Conservation (phyloP, 75 land plant species). For the Pinus albicaulis region DNA sequence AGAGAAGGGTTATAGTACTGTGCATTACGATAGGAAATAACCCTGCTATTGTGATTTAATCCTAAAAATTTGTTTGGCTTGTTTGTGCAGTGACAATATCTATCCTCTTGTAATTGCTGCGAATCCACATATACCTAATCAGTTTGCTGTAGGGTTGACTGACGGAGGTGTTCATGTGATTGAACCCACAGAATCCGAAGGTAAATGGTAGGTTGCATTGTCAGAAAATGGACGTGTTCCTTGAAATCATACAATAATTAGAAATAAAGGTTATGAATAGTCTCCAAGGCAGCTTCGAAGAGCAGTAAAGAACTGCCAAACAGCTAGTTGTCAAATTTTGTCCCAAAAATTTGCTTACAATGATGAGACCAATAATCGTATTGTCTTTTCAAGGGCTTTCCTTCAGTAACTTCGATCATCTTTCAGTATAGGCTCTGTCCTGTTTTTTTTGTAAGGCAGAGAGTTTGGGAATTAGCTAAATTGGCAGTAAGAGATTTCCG, state of each 20-base stretch:
- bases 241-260: background rate
- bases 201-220: slow-evolving; percentile 34
- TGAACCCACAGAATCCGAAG: slow-evolving; percentile 45
- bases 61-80: background rate
- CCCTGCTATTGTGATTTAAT: background rate
- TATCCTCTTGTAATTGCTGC: slow-evolving; percentile 58
- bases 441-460: background rate
- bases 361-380: background rate
- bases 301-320: background rate
- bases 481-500: no score
- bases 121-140: slow-evolving; percentile 52
- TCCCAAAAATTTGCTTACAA: background rate
- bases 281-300: background rate
- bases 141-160: slow-evolving; percentile 54
- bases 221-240: slow-evolving; percentile 9
- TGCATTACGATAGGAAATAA: background rate
- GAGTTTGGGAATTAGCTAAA: no score
- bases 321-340: background rate
- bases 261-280: background rate
- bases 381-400: background rate
- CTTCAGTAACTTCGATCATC: background rate
- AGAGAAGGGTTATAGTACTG: no score
- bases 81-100: slow-evolving; percentile 23
- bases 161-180: slow-evolving; percentile 58
- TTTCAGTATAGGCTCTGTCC: background rate